phyloP scores from a whole-genome alignment of 108 stramenopile species.

The Bacterosira constricta region DNA sequence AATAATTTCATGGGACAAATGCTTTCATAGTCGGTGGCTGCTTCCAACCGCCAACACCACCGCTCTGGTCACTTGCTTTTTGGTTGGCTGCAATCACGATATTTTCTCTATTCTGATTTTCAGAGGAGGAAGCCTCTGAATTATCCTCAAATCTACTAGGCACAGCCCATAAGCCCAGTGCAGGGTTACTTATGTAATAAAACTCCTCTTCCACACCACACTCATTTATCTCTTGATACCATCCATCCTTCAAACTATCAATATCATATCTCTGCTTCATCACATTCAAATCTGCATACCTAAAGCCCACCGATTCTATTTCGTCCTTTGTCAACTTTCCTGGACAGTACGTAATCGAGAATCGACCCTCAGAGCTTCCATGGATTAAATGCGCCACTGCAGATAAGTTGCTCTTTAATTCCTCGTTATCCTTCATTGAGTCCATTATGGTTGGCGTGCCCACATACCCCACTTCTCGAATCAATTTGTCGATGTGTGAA shows the following conservation, averaged over 20 bases:
- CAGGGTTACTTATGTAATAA: conserved; percentile 93
- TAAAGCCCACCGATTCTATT: conserved; percentile 85
- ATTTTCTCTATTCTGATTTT: not conserved
- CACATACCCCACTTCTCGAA: conserved; percentile 91
- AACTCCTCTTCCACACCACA: conserved; percentile 75
- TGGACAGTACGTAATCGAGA: conserved; percentile 91
- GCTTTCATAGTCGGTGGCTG: conserved; percentile 31
- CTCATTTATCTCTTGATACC: conserved; percentile 59
- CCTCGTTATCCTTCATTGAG: conserved; percentile 71
- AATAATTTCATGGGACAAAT: not conserved
- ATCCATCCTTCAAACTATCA: conserved; percentile 75
- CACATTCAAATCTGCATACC: conserved; percentile 72
- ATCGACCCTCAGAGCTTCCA: conserved; percentile 92
- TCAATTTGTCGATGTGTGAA: conserved; percentile 78
- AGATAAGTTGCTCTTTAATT: conserved; percentile 86
- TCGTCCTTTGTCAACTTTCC: conserved; percentile 86
- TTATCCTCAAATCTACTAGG: conserved; percentile 69
- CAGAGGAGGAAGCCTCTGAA: not conserved
- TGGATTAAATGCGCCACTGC: conserved; percentile 97
- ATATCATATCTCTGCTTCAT: conserved; percentile 74
- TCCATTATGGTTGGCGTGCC: conserved; percentile 88
- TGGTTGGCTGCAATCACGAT: conserved; percentile 26
- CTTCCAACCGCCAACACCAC: conserved; percentile 73
- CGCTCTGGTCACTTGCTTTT: conserved; percentile 45
- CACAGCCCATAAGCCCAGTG: conserved; percentile 93